A percentile compares a stretch with the other conserved stretches of the same genome.
Conservation (phyloP, 179 eudicot genomes). For the Silene vulgaris region DNA sequence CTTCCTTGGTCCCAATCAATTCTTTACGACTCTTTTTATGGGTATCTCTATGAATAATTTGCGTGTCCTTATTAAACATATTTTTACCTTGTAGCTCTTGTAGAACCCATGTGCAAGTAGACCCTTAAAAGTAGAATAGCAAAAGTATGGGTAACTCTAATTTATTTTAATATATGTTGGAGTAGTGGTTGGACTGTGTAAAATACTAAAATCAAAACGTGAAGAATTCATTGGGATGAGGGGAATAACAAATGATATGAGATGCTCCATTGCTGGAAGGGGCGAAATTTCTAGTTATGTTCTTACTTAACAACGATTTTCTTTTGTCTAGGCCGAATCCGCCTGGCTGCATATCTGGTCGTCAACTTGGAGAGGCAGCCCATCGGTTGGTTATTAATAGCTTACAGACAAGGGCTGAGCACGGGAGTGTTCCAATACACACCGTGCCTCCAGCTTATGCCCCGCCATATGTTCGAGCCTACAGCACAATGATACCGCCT, state of each 20-base stretch:
- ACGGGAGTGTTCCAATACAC: constrained; percentile 28
- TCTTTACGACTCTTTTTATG: no score
- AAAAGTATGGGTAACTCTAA: no score
- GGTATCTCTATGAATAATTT: no score
- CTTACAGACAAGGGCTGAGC: constrained; percentile 47
- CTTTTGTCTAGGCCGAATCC: constrained; percentile 37
- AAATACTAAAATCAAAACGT: no score
- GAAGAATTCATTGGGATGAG: no score
- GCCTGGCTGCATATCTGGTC: constrained; percentile 57
- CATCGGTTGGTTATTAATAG: constrained; percentile 77
- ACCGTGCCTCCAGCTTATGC: constrained; percentile 15
- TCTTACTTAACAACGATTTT: background rate
- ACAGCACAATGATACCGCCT: constrained; percentile 1
- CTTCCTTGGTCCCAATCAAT: no score
- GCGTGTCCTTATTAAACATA: no score
- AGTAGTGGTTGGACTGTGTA: no score
- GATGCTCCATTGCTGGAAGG: background rate
- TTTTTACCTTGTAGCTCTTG: no score
- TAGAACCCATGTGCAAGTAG: no score
- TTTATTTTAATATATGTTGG: no score
- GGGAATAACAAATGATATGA: background rate
- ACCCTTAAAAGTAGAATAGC: no score
- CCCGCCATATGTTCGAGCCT: constrained; percentile 18
- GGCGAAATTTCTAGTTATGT: background rate
- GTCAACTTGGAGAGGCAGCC: constrained; percentile 84